Base-by-base conservation (phyloP, 2,329 filamentous ascomycete species). In the Dothistroma septosporum region DNA sequence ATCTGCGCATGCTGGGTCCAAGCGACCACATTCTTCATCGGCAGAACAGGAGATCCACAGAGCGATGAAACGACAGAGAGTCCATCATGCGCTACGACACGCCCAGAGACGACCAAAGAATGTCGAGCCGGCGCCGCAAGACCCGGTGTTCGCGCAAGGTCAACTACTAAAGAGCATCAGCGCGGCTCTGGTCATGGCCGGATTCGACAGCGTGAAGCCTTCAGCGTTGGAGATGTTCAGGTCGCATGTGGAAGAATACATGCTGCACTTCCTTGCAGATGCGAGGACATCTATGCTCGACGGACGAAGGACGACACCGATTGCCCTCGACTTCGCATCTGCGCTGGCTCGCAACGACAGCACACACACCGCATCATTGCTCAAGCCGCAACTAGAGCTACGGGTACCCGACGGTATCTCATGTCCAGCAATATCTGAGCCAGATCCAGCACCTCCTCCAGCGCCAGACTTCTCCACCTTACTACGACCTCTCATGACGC, bases 211-310 rank as follows among this genome's bases (percentile, higher is more conserved):
- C 59, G 82, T 82, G 24, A 78, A 79, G 57, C 79, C 83, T 10
- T 77, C 79, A 24, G 85, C 83, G 46, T 68, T 87, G 64, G 82
- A 86, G 66, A 77, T 78, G 66, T 81, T 87, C 62, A 76, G 81
- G 57, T 77, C 76, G 59, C 75, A 81, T 47, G 78, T 81, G 22
- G 83, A 87, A 74, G 82, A 85, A 71, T 87, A 83, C 85, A 83
- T 68, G 82, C 77, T 80, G 49, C 77, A 78, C 58, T 80, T 87
- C 63, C 76, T 83, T 41, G 76, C 77, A 32, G 77, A 80, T 61
- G 79, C 85, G 35, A 80, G 80, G 46, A 77, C 79, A 52, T 85
- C 83, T 6, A 88, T 87, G 85, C 73, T 78, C 46, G 78, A 79
- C 49, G 78, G 78, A 55, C 80, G 85, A 53, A 81, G 85, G 55